These are phyloP conservation scores for Thermothelomyces thermophilus DNA, from an alignment of 2,329 filamentous ascomycete genomes.

Conservation along the genomic window DNA sequence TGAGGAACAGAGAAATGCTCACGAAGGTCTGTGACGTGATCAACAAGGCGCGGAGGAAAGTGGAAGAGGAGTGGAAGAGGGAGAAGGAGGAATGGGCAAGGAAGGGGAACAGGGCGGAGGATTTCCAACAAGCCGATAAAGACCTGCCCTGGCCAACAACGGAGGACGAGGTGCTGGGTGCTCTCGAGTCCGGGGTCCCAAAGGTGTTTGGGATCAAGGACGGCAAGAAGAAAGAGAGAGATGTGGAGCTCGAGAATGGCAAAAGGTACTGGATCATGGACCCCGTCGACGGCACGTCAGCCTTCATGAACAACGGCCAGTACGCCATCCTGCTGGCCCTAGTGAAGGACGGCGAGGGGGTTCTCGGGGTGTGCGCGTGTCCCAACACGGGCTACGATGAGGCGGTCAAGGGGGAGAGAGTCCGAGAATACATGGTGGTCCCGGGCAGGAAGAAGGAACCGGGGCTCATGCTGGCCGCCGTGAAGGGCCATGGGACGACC, in stretches of 20 bases:
- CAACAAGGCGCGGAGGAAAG: no score
- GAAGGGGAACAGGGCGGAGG: no score
- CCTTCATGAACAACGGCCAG: constrained; percentile 17
- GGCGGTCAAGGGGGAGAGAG: neutral
- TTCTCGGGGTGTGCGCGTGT: neutral
- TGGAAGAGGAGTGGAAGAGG: no score
- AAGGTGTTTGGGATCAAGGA: no score
- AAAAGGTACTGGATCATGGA: constrained; percentile 17
- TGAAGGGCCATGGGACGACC: neutral
- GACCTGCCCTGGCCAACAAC: no score
- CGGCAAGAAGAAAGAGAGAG: no score
- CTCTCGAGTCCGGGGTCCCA: no score
- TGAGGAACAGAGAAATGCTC: neutral
- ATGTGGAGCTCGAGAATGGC: neutral
- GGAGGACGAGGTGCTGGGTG: no score
- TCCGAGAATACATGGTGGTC: neutral
- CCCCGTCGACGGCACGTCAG: constrained; percentile 21
- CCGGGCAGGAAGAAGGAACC: neutral
- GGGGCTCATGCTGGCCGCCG: neutral
- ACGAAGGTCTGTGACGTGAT: no score
- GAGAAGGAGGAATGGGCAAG: no score
- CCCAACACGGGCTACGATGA: neutral
- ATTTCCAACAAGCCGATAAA: no score
- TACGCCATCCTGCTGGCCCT: constrained; percentile 18
- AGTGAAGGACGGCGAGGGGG: neutral